These are phyloP conservation scores for Coccinonectria pachysandricola DNA, from an alignment of 2,329 filamentous ascomycete genomes.

Conservation along the genomic window DNA sequence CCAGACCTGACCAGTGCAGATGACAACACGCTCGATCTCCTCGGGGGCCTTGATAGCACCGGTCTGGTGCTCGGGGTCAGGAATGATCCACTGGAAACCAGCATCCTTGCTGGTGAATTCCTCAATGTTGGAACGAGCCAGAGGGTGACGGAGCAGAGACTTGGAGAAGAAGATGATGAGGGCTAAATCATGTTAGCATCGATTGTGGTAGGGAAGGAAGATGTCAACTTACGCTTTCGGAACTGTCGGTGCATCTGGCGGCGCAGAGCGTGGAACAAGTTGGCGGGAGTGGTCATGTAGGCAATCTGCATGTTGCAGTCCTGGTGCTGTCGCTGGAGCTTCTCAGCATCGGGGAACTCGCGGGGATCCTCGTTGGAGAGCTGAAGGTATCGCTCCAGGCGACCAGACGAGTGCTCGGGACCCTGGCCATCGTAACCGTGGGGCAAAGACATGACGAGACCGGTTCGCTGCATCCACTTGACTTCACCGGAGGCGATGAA, in stretches of 20 bases:
- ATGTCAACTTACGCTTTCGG: slow-evolving; percentile 73
- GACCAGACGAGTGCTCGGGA: slow-evolving; percentile 93
- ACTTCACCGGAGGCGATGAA: slow-evolving; percentile 96
- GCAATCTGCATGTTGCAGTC: slow-evolving; percentile 99
- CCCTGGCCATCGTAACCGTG: slow-evolving; percentile 98
- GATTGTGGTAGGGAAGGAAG: not conserved
- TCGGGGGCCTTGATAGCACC: slow-evolving; percentile 67
- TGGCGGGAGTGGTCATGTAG: slow-evolving; percentile 93
- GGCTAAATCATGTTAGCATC: slow-evolving; percentile 39
- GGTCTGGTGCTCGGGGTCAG: slow-evolving; percentile 72
- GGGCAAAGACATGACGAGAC: slow-evolving; percentile 89
- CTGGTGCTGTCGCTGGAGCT: slow-evolving; percentile 93
- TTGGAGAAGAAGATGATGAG: slow-evolving; percentile 98
- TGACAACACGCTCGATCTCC: slow-evolving; percentile 84
- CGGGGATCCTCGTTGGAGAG: slow-evolving; percentile 96
- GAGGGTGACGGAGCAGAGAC: slow-evolving; percentile 83
- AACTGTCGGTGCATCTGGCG: slow-evolving; percentile 99
- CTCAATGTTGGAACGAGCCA: slow-evolving; percentile 80
- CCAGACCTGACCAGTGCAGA: slow-evolving; percentile 94
- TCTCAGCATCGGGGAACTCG: slow-evolving; percentile 78
- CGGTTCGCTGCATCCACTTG: slow-evolving; percentile 98
- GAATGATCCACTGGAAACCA: slow-evolving; percentile 95
- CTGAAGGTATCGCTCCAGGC: slow-evolving; percentile 94
- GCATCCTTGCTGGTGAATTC: slow-evolving; percentile 77
- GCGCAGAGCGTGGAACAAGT: slow-evolving; percentile 91